Evolutionary conservation across 352 stramenopile genomes (phyloP).

Genomic region (Pythium apleroticum): DNA sequence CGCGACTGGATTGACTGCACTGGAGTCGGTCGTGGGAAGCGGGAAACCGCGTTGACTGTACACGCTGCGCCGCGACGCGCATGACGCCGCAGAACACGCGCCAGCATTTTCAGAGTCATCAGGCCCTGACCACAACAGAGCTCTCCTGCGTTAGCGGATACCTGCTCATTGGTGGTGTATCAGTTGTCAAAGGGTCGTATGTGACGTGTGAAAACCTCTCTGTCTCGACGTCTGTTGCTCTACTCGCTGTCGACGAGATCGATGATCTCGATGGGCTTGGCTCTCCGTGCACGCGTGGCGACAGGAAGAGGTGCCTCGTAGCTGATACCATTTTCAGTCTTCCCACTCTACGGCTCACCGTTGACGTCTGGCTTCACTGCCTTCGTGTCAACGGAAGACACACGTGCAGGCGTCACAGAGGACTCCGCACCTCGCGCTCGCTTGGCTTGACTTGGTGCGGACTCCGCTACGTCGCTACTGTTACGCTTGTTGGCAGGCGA

Average conservation of each 20-base stretch:
- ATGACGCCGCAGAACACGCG: no score
- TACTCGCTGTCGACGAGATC: conserved; percentile 15
- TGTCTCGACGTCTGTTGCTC: background rate
- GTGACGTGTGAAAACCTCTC: background rate
- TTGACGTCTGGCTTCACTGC: background rate
- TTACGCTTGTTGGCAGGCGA: background rate
- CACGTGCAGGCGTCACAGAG: no score
- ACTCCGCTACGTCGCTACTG: background rate
- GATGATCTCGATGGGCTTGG: conserved; percentile 13
- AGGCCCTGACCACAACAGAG: no score
- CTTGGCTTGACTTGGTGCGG: background rate
- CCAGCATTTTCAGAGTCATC: no score
- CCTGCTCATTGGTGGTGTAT: no score
- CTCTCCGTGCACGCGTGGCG: conserved; percentile 5
- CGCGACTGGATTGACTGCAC: no score
- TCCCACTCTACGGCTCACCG: background rate
- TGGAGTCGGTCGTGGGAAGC: no score
- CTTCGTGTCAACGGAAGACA: background rate
- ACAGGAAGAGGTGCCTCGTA: background rate
- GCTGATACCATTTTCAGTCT: background rate
- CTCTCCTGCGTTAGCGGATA: no score
- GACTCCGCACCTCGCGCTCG: background rate
- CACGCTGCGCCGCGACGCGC: no score
- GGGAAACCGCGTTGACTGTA: no score
- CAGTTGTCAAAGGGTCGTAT: no score